These are phyloP conservation scores for Raphidocelis subcapitata DNA, from an alignment of 139 green algal genomes.

Conservation along the genomic window DNA sequence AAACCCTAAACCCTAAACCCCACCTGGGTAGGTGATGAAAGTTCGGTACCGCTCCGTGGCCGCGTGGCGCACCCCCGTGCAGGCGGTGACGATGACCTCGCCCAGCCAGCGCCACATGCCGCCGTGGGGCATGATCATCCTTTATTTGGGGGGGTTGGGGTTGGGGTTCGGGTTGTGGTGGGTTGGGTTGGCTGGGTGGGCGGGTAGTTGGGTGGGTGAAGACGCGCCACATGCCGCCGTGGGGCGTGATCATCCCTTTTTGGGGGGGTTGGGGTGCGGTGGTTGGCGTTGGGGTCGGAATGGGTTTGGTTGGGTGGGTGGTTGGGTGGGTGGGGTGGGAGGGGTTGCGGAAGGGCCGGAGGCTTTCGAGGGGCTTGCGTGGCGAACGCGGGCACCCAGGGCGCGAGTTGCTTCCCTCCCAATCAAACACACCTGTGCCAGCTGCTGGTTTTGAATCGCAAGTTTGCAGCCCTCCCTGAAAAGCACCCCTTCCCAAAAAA, in stretches of 20 bases:
- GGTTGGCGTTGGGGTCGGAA: not conserved
- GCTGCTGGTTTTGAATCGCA: too few species aligned
- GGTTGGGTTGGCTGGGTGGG: not conserved
- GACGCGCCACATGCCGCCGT: conserved; percentile 33
- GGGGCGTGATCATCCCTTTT: not conserved
- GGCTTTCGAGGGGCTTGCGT: too few species aligned
- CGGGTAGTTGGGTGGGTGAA: too few species aligned
- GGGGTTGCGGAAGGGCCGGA: too few species aligned
- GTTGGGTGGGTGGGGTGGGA: too few species aligned
- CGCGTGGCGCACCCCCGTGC: conserved; percentile 18
- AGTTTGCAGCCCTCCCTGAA: too few species aligned
- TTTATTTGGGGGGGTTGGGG: not conserved
- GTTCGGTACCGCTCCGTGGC: conserved; percentile 25
- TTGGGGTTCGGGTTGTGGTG: not conserved
- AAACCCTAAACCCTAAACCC: too few species aligned
- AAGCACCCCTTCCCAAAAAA: too few species aligned
- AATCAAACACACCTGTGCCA: too few species aligned
- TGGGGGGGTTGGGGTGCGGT: not conserved
- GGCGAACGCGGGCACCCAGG: too few species aligned
- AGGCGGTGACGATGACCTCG: conserved; percentile 22
- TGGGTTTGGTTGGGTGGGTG: not conserved
- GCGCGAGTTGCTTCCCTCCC: too few species aligned
- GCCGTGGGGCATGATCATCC: conserved; percentile 10
- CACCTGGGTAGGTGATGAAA: conserved; percentile 32
- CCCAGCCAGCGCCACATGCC: conserved; percentile 34